Conservation (phyloP, 2,329 filamentous ascomycete species). For the Fusarium denticulatum region DNA sequence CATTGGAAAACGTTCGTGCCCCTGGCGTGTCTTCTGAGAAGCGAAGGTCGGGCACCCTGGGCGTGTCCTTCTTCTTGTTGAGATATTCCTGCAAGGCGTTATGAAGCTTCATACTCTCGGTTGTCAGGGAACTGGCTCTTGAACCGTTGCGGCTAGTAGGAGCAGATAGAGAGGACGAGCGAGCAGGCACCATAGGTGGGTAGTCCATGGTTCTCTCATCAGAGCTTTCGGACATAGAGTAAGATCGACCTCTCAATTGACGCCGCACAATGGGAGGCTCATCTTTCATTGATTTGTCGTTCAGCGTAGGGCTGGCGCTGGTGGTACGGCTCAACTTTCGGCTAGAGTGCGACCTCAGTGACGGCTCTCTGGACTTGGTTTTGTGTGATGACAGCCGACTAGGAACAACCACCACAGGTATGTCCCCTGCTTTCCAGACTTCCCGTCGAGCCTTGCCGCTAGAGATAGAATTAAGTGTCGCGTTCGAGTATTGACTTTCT, state of each 20-base stretch:
- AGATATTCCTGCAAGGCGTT: constrained; percentile 52
- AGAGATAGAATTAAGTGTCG: constrained; percentile 60
- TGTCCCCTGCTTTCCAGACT: constrained; percentile 67
- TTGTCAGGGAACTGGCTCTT: constrained; percentile 64
- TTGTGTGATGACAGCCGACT: constrained; percentile 65
- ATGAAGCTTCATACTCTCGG: constrained; percentile 67
- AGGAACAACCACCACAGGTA: constrained; percentile 71
- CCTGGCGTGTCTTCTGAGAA: constrained; percentile 19
- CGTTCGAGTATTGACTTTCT: constrained; percentile 61
- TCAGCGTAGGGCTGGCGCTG: constrained; percentile 61
- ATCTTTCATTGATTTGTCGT: constrained; percentile 55
- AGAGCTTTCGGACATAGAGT: constrained; percentile 60
- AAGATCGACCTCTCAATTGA: constrained; percentile 52
- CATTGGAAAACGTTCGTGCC: constrained; percentile 16
- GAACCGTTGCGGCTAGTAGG: constrained; percentile 68
- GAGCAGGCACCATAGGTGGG: constrained; percentile 65
- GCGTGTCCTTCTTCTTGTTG: constrained; percentile 24
- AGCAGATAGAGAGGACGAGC: constrained; percentile 70
- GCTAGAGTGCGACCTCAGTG: constrained; percentile 70
- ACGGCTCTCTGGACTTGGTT: constrained; percentile 63
- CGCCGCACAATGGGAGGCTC: constrained; percentile 55
- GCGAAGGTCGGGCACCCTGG: constrained; percentile 21
- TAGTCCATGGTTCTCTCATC: constrained; percentile 69
- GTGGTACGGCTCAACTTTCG: constrained; percentile 63
- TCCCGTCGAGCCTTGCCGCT: constrained; percentile 67